Evolutionary conservation across 768 basidiomycete species (phyloP).

Genomic region (Gymnopilus junonius): DNA sequence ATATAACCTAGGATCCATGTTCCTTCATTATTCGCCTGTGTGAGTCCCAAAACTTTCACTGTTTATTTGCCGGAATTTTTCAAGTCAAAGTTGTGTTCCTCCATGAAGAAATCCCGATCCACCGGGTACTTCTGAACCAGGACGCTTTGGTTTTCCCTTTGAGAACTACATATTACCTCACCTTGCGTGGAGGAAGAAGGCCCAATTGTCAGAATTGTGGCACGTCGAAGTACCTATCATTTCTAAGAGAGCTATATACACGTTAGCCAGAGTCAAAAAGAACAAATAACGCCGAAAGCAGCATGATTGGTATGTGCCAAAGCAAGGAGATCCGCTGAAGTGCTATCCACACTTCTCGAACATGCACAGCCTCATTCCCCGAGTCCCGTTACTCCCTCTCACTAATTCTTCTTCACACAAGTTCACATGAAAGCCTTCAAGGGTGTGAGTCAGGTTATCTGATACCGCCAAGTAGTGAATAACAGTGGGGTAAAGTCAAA

Average conservation of each 20-base stretch:
- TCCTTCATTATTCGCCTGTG: too few species aligned
- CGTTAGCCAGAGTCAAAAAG: neutral
- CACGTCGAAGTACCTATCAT: neutral
- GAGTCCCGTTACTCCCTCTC: neutral
- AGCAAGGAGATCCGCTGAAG: neutral
- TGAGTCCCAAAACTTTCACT: neutral
- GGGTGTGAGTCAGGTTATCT: neutral
- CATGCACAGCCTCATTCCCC: constrained; percentile 6
- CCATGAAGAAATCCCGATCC: neutral
- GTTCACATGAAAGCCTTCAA: constrained; percentile 1
- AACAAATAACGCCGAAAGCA: neutral
- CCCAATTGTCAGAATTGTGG: neutral
- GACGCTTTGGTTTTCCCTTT: neutral
- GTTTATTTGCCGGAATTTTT: neutral
- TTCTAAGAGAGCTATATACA: neutral
- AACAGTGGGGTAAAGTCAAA: neutral
- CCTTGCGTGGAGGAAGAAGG: neutral
- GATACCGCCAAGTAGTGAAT: neutral
- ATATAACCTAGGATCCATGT: neutral
- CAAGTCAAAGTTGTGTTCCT: neutral
- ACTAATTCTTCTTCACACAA: neutral
- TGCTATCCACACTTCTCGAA: neutral
- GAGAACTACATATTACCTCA: too few species aligned
- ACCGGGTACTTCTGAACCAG: neutral
- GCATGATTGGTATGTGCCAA: neutral